These are phyloP conservation scores for Alectoria sarmentosa DNA, from an alignment of 495 filamentous ascomycete species.

Conservation along the genomic window DNA sequence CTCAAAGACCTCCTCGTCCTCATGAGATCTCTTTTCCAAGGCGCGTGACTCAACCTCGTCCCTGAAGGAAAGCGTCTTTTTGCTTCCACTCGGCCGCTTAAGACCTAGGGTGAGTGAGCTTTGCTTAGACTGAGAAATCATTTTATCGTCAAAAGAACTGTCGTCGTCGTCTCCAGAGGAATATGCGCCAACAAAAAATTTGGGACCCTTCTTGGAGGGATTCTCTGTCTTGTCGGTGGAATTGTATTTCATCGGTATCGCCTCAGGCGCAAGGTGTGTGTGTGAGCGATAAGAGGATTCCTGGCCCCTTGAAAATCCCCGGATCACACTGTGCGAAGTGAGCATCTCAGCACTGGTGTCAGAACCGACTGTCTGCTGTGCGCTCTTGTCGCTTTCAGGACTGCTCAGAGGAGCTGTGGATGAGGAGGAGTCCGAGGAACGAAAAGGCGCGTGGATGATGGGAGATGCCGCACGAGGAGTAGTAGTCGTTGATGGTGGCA, in stretches of 20 bases:
- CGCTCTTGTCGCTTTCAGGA: conserved; percentile 44
- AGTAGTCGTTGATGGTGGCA: conserved; percentile 50
- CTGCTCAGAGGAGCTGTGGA: conserved; percentile 36
- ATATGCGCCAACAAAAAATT: conserved; percentile 68
- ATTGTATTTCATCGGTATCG: conserved; percentile 38
- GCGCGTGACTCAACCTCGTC: conserved; percentile 63
- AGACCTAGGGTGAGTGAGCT: conserved; percentile 50
- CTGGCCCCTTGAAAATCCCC: conserved; percentile 78
- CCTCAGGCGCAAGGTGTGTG: conserved; percentile 42
- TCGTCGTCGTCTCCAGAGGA: conserved; percentile 80
- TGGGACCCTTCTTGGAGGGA: conserved; percentile 55
- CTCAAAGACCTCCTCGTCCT: conserved; percentile 70
- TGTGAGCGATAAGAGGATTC: conserved; percentile 65
- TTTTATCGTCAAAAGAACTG: conserved; percentile 67
- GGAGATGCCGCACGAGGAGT: conserved; percentile 30
- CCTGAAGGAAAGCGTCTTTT: conserved; percentile 82
- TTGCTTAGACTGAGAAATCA: conserved; percentile 42
- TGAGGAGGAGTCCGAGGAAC: conserved; percentile 49
- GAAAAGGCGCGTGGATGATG: conserved; percentile 38
- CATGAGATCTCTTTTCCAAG: conserved; percentile 49
- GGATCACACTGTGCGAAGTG: conserved; percentile 67
- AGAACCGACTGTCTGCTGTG: conserved; percentile 35
- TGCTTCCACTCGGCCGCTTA: conserved; percentile 37
- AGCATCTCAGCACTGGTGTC: conserved; percentile 52
- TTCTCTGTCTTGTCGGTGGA: conserved; percentile 42